Conservation (phyloP, 78 protist species). For the Dictyostelium discoideum region dicty_2.7 NC_007088.5:5678501-5679000, state of each 20-base stretch:
- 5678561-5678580: neutral
- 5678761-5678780: slow-evolving; percentile 22
- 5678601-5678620: neutral
- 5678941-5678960: slow-evolving; percentile 42
- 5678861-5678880: neutral
- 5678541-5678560: slow-evolving; percentile 30
- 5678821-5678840: too few relatives aligned
- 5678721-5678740: slow-evolving; percentile 34
- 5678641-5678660: neutral
- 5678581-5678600: slow-evolving; percentile 12
- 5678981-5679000: slow-evolving; percentile 36
- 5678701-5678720: neutral
- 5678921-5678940: slow-evolving; percentile 4
- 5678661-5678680: neutral
- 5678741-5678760: slow-evolving; percentile 58
- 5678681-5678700: neutral
- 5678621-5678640: slow-evolving; percentile 55
- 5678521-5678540: slow-evolving; percentile 36
- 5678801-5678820: neutral
- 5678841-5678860: too few relatives aligned
- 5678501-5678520: slow-evolving; percentile 54
- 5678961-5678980: slow-evolving; percentile 42
- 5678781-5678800: neutral
- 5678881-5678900: slow-evolving; percentile 52
- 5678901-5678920: slow-evolving; percentile 30